Conservation (phyloP, 2,329 filamentous ascomycete species). For the Epichloe aotearoae region DNA sequence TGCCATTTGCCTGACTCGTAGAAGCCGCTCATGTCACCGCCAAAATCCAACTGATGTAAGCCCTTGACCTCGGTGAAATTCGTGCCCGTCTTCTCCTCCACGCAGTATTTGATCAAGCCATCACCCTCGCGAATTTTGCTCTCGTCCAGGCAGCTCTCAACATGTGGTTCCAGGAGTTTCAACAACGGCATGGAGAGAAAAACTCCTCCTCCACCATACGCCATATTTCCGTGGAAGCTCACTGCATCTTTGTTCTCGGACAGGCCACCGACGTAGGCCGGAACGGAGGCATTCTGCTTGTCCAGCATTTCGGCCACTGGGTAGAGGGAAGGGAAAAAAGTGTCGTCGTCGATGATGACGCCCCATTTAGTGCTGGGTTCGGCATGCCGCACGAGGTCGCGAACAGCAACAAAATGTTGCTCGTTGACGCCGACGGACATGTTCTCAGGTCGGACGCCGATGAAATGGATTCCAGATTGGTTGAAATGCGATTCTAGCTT, state of each 20-base stretch:
- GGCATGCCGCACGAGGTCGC: slow-evolving; percentile 31
- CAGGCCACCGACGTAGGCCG: slow-evolving; percentile 42
- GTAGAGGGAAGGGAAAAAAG: slow-evolving; percentile 44
- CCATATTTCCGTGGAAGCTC: slow-evolving; percentile 41
- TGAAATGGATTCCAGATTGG: slow-evolving; percentile 20
- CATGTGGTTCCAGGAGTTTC: slow-evolving; percentile 30
- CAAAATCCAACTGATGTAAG: slow-evolving; percentile 44
- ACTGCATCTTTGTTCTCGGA: slow-evolving; percentile 43
- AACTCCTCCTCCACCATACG: slow-evolving; percentile 46
- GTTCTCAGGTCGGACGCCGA: slow-evolving; percentile 20
- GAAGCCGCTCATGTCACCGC: slow-evolving; percentile 41
- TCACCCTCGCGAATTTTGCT: slow-evolving; percentile 34
- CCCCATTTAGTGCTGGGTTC: slow-evolving; percentile 38
- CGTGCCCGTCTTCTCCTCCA: slow-evolving; percentile 39
- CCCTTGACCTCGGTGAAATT: slow-evolving; percentile 41
- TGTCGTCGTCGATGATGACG: slow-evolving; percentile 48
- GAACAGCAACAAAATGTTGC: slow-evolving; percentile 44
- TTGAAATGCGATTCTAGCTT: slow-evolving; percentile 15
- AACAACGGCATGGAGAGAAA: slow-evolving; percentile 43
- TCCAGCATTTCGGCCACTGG: slow-evolving; percentile 33
- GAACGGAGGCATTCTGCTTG: slow-evolving; percentile 32
- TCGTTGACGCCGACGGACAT: slow-evolving; percentile 30
- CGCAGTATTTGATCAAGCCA: slow-evolving; percentile 42
- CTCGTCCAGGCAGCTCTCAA: slow-evolving; percentile 34
- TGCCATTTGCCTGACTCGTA: slow-evolving; percentile 44